These are phyloP conservation scores for Cyberlindnera saturnus DNA, from an alignment of 805 yeast species.

Conservation along the genomic window DNA sequence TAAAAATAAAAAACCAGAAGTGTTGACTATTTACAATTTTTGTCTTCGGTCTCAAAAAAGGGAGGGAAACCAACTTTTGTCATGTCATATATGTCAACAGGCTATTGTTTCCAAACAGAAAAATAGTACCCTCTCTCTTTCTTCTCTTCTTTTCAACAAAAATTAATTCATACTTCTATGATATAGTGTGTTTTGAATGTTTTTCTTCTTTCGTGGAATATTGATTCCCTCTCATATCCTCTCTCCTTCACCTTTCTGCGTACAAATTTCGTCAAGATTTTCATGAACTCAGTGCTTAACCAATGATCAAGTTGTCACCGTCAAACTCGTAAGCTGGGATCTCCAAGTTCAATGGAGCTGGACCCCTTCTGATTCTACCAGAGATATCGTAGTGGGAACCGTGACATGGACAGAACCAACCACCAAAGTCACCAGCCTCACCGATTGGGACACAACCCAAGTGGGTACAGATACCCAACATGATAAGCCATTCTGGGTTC, in stretches of 20 bases:
- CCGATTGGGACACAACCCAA: slow-evolving; percentile 99
- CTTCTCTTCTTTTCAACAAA: not conserved
- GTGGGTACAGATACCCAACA: slow-evolving; percentile 99
- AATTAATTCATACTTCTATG: slow-evolving; percentile 1
- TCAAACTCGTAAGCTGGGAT: slow-evolving; percentile 86
- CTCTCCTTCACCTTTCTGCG: not conserved
- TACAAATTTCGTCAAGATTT: not conserved
- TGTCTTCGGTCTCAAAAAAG: slow-evolving; percentile 8
- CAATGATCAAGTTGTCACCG: slow-evolving; percentile 80
- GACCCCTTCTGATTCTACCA: slow-evolving; percentile 99
- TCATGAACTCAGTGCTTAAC: slow-evolving; percentile 41
- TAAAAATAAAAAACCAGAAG: slow-evolving; percentile 12
- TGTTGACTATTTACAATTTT: slow-evolving; percentile 16
- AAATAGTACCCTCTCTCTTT: not conserved
- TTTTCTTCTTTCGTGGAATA: not conserved
- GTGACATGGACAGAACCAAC: slow-evolving; percentile 99
- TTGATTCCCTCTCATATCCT: not conserved
- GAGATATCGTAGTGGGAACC: slow-evolving; percentile 99
- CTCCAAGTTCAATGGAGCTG: slow-evolving; percentile 98
- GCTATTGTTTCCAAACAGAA: not conserved
- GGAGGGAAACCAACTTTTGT: too few species aligned
- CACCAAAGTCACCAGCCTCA: slow-evolving; percentile 99
- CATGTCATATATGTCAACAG: too few species aligned
- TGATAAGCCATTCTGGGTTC: slow-evolving; percentile 97
- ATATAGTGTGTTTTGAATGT: slow-evolving; percentile 4